Percentiles rank a stretch among this genome's conserved stretches.
Evolutionary conservation across 163 green algal genomes (phyloP).

Genomic region (Scenedesmus sp.): DNA sequence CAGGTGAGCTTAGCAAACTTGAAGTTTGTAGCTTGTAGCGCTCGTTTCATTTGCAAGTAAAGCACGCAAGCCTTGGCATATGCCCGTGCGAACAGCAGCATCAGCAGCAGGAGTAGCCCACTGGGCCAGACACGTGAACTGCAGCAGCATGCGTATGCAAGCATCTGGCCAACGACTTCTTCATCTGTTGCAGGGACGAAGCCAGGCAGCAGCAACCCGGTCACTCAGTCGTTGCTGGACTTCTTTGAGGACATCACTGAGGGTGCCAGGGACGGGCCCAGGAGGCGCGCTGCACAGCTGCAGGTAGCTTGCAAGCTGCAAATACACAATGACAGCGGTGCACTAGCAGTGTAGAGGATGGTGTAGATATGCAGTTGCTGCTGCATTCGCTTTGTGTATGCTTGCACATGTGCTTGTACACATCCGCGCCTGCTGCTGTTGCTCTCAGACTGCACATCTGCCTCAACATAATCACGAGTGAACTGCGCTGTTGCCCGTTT

Average conservation of each 20-base stretch:
- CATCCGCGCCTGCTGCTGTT: background rate
- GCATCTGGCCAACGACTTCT: background rate
- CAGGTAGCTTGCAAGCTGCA: no score
- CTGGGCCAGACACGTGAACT: background rate
- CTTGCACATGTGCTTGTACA: background rate
- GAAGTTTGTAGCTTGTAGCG: no score
- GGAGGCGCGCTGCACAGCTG: background rate
- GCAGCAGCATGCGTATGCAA: background rate
- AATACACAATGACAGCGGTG: no score
- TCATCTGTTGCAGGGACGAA: background rate
- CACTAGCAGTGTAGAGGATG: background rate
- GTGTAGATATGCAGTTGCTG: background rate
- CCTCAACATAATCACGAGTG: no score
- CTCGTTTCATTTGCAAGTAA: background rate
- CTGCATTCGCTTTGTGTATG: background rate
- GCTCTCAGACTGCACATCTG: background rate
- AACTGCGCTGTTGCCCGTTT: background rate
- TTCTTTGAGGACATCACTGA: conserved; percentile 24
- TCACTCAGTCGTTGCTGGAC: background rate
- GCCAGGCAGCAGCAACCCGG: background rate
- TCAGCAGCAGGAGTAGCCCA: background rate
- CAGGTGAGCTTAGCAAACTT: background rate
- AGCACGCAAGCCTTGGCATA: background rate
- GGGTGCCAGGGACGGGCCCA: background rate
- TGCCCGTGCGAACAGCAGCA: background rate